Conservation (phyloP, 176 grass and related monocot genomes). For the Aegilops speltoides region DNA sequence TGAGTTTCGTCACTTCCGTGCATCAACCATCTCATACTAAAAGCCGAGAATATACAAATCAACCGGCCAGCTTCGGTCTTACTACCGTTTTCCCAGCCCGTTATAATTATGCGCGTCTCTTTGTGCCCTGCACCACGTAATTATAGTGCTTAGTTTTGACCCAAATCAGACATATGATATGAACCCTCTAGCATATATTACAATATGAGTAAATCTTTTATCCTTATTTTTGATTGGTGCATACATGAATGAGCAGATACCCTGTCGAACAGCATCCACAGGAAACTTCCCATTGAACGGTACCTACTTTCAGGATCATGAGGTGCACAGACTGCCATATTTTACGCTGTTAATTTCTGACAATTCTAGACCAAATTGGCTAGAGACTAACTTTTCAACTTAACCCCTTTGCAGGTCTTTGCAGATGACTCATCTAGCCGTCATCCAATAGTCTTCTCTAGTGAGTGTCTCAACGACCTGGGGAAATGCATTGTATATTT, state of each 20-base stretch:
- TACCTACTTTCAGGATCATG: conserved; percentile 92
- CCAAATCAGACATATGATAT: neutral
- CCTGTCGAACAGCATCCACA: conserved; percentile 75
- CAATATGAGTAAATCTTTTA: neutral
- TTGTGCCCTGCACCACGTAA: neutral
- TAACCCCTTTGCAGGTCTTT: conserved; percentile 66
- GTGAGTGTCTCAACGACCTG: neutral
- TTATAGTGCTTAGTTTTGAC: neutral
- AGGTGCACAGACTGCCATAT: conserved; percentile 39
- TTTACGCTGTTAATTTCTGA: neutral
- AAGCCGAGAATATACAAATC: neutral
- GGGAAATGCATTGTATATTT: conserved; percentile 59
- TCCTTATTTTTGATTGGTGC: conserved; percentile 3
- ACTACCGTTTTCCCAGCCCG: neutral
- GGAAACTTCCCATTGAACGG: conserved; percentile 96
- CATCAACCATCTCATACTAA: neutral
- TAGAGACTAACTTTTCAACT: conserved; percentile 15
- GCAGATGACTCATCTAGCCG: conserved; percentile 69
- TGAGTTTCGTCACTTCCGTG: neutral
- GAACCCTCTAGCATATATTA: neutral
- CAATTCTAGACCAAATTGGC: neutral
- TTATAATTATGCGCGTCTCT: neutral
- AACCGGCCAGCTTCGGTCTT: neutral
- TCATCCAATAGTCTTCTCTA: conserved; percentile 55
- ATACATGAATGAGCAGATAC: conserved; percentile 59